Conservation (phyloP, 768 basidiomycete genomes). For the Psilocybe subaeruginosa region DNA sequence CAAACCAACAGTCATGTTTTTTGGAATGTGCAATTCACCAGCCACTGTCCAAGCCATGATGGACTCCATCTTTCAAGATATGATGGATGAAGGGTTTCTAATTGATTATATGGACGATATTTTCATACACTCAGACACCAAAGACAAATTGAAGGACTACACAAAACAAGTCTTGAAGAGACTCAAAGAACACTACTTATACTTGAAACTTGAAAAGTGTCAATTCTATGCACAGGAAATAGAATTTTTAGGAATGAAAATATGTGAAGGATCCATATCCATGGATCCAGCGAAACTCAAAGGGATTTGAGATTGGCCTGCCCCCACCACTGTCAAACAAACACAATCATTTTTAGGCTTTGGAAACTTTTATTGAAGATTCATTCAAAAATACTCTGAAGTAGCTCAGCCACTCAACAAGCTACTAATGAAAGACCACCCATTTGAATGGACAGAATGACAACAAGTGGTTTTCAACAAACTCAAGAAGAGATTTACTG, state of each 20-base stretch:
- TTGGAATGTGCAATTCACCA: too few species aligned
- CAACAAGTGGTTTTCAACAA: conserved; percentile 27
- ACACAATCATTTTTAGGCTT: conserved; percentile 47
- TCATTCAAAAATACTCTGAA: conserved; percentile 33
- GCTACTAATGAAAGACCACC: conserved; percentile 27
- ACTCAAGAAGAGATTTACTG: conserved; percentile 28
- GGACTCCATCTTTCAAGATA: too few species aligned
- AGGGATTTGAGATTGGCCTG: conserved; percentile 40
- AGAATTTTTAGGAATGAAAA: conserved; percentile 36
- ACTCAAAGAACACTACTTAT: conserved; percentile 33
- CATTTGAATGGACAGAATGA: conserved; percentile 28
- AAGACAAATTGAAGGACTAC: too few species aligned
- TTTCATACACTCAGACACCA: too few species aligned
- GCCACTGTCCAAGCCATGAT: too few species aligned
- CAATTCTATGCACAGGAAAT: conserved; percentile 24
- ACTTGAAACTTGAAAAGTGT: conserved; percentile 39
- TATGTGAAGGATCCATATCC: conserved; percentile 24
- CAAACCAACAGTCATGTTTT: too few species aligned
- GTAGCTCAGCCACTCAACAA: conserved; percentile 29
- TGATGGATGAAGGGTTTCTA: too few species aligned
- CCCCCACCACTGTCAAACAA: conserved; percentile 32
- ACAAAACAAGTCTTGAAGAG: conserved; percentile 2
- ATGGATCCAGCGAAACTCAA: conserved; percentile 43
- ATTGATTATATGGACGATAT: too few species aligned
- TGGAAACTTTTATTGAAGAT: conserved; percentile 37